These are phyloP conservation scores for Herpomyces periplanetae DNA, from an alignment of 2,329 filamentous ascomycete genomes.

Conservation along the genomic window DNA sequence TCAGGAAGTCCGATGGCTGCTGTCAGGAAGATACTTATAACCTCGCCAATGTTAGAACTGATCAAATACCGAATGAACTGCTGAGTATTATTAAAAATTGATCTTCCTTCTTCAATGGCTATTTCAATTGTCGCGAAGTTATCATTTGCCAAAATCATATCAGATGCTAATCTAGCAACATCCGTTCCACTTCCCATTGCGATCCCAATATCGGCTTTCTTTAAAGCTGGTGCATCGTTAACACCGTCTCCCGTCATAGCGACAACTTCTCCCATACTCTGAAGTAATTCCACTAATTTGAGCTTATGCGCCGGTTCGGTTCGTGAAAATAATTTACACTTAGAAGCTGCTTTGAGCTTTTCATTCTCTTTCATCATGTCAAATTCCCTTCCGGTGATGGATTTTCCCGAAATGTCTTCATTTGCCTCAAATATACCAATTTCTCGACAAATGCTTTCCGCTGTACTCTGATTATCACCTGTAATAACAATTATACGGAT, in stretches of 20 bases:
- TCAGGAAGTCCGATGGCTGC: slow-evolving; percentile 90
- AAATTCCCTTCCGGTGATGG: slow-evolving; percentile 76
- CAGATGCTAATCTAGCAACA: slow-evolving; percentile 73
- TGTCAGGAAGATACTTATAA: slow-evolving; percentile 92
- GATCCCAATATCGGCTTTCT: slow-evolving; percentile 94
- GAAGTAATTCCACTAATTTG: slow-evolving; percentile 81
- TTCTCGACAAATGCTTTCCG: slow-evolving; percentile 83
- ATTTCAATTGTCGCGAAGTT: slow-evolving; percentile 95
- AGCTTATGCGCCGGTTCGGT: slow-evolving; percentile 89
- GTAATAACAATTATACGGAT: slow-evolving; percentile 95
- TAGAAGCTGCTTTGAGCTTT: slow-evolving; percentile 45
- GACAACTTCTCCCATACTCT: slow-evolving; percentile 67
- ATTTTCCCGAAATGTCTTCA: slow-evolving; percentile 62
- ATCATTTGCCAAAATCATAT: slow-evolving; percentile 94
- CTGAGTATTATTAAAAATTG: slow-evolving; percentile 98
- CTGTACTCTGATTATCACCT: slow-evolving; percentile 86
- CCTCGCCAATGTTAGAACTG: slow-evolving; percentile 93
- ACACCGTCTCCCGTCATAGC: slow-evolving; percentile 98
- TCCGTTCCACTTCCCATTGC: slow-evolving; percentile 96
- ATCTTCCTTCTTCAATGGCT: slow-evolving; percentile 79
- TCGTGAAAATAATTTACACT: slow-evolving; percentile 65
- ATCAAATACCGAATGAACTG: slow-evolving; percentile 98
- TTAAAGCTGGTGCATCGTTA: slow-evolving; percentile 83
- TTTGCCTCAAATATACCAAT: slow-evolving; percentile 59
- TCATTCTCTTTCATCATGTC: slow-evolving; percentile 40